Conservation (phyloP, 192 early-diverging fungal genomes). For the Thamnidium elegans region DNA sequence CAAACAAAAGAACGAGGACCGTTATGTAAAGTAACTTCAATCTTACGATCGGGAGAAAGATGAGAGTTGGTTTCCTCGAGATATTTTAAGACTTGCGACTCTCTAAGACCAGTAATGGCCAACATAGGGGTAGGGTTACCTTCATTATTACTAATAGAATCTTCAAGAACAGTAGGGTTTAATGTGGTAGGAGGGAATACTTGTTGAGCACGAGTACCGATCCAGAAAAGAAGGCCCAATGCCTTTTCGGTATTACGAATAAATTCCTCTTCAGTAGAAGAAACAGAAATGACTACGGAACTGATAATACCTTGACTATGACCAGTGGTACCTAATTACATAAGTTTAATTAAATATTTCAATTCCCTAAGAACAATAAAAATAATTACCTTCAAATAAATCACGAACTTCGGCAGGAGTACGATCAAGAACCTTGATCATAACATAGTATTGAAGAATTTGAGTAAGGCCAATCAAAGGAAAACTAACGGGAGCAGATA, state of each 20-base stretch:
- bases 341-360: too few species aligned
- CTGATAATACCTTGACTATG: conserved; percentile 91
- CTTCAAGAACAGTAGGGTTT: conserved; percentile 85
- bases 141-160: conserved; percentile 85
- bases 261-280: conserved; percentile 79
- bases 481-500: conserved; percentile 77
- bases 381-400: conserved; percentile 51
- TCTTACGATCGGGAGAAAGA: conserved; percentile 76
- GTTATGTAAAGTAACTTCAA: conserved; percentile 86
- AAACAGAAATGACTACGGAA: conserved; percentile 77
- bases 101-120: conserved; percentile 78
- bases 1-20: conserved; percentile 86
- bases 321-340: conserved; percentile 67
- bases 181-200: conserved; percentile 76
- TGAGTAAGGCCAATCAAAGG: conserved; percentile 92
- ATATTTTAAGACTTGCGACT: conserved; percentile 80
- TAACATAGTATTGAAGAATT: conserved; percentile 84
- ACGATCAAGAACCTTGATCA: conserved; percentile 64
- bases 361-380: too few species aligned
- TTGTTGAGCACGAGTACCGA: conserved; percentile 79
- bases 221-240: conserved; percentile 77
- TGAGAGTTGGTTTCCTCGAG: conserved; percentile 85
- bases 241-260: conserved; percentile 71
- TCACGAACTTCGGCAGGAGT: conserved; percentile 57
- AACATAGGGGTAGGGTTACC: conserved; percentile 93